Evolutionary conservation across 768 basidiomycete genomes (phyloP).

Genomic region (Sarcodon sp.): DNA sequence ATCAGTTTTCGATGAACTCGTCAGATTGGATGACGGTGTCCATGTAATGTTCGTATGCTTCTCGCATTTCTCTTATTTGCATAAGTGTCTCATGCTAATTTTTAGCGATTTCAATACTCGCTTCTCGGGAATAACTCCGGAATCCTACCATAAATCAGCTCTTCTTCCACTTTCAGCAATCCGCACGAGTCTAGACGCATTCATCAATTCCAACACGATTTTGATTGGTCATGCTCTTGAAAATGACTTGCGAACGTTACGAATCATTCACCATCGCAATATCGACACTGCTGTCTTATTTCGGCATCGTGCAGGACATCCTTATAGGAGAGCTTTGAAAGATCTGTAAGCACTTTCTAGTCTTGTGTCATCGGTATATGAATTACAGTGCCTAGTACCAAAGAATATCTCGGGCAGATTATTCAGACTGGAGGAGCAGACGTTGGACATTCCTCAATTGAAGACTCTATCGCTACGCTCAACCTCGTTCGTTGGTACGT

Average conservation of each 20-base stretch:
- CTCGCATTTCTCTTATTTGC: not conserved
- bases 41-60: slow-evolving; percentile 49
- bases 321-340: slow-evolving; percentile 67
- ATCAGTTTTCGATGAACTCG: slow-evolving; percentile 65
- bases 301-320: slow-evolving; percentile 68
- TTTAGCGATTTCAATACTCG: slow-evolving; percentile 84
- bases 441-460: slow-evolving; percentile 79
- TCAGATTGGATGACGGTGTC: slow-evolving; percentile 72
- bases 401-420: slow-evolving; percentile 64
- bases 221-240: slow-evolving; percentile 87
- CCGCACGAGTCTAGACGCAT: slow-evolving; percentile 50
- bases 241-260: slow-evolving; percentile 85
- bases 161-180: slow-evolving; percentile 52
- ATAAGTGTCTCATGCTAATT: not conserved
- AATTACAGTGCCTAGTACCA: slow-evolving; percentile 36
- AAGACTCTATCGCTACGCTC: slow-evolving; percentile 82
- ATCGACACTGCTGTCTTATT: slow-evolving; percentile 85
- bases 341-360: slow-evolving; percentile 47
- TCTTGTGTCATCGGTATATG: not conserved
- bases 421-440: slow-evolving; percentile 75
- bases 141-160: slow-evolving; percentile 41
- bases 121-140: slow-evolving; percentile 69
- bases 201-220: slow-evolving; percentile 73
- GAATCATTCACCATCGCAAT: slow-evolving; percentile 75
- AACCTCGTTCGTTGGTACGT: slow-evolving; percentile 82